These are phyloP conservation scores for Pseudogymnoascus sp. DNA, from an alignment of 2,329 filamentous ascomycete genomes.

Conservation along the genomic window DNA sequence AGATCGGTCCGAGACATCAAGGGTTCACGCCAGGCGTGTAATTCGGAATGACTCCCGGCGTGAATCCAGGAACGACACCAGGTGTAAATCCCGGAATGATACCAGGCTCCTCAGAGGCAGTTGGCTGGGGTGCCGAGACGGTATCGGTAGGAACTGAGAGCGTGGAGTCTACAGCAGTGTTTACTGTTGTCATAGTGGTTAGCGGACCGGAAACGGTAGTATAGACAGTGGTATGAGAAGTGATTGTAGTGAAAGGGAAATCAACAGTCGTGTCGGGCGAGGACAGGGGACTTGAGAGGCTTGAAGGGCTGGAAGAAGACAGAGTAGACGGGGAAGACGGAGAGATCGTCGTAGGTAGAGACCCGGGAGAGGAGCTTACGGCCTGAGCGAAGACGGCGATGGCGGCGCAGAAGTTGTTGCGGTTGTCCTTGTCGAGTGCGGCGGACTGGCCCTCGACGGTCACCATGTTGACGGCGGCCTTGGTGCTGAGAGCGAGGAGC, in stretches of 20 bases:
- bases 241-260: neutral
- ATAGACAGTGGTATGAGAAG: neutral
- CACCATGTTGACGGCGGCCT: constrained; percentile 68
- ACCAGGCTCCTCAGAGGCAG: neutral
- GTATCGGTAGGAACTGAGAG: neutral
- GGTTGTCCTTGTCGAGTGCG: constrained; percentile 53
- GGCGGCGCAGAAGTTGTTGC: constrained; percentile 58
- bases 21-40: neutral
- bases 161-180: neutral
- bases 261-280: neutral
- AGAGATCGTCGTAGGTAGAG: neutral
- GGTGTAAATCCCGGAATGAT: neutral
- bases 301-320: neutral
- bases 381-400: constrained; percentile 42
- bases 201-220: neutral
- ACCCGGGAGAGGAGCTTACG: constrained; percentile 4
- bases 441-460: constrained; percentile 49
- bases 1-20: neutral
- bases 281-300: neutral
- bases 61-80: neutral
- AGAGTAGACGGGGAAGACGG: neutral
- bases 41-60: neutral
- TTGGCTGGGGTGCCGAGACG: neutral
- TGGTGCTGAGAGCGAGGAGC: constrained; percentile 65
- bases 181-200: neutral